Percentiles rank a stretch among this genome's conserved stretches.
These are phyloP conservation scores for Senecio squalidus DNA, from an alignment of 140 eudicot species.

Conservation along the genomic window DNA sequence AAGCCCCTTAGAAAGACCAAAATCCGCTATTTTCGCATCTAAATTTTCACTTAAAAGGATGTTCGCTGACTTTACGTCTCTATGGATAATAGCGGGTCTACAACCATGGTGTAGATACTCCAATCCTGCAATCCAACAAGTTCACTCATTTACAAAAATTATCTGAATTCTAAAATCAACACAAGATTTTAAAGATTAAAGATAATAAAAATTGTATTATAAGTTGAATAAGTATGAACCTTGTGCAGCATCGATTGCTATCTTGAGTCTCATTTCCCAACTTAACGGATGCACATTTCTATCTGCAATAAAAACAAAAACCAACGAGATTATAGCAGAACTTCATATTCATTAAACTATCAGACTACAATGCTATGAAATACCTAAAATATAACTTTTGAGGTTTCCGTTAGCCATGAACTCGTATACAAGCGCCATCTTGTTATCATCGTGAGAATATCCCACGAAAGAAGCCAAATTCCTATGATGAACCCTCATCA, in stretches of 20 bases:
- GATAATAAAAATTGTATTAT: too few relatives aligned
- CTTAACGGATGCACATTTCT: conserved; percentile 21
- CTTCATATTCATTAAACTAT: too few relatives aligned
- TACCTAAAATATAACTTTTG: conserved; percentile 30
- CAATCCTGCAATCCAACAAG: conserved; percentile 31
- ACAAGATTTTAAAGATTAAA: neutral
- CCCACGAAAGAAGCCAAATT: conserved; percentile 39
- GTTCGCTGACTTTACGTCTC: conserved; percentile 37
- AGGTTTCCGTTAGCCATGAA: conserved; percentile 40
- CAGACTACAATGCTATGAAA: too few relatives aligned
- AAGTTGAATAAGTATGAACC: too few relatives aligned
- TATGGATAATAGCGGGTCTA: conserved; percentile 36
- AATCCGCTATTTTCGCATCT: conserved; percentile 40
- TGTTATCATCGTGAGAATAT: conserved; percentile 30
- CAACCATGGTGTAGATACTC: conserved; percentile 44
- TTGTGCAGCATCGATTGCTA: conserved; percentile 46
- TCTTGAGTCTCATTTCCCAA: conserved; percentile 40
- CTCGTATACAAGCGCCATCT: conserved; percentile 40
- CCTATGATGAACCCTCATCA: conserved; percentile 44
- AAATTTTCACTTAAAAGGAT: conserved; percentile 28
- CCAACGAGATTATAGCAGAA: too few relatives aligned
- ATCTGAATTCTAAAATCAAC: too few relatives aligned
- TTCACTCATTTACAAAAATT: neutral
- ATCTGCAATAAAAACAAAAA: conserved; percentile 14
- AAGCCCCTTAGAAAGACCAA: conserved; percentile 34